These are phyloP conservation scores for Baffinella frigidus DNA, from an alignment of 208 protist genomes.

Conservation along the genomic window DNA sequence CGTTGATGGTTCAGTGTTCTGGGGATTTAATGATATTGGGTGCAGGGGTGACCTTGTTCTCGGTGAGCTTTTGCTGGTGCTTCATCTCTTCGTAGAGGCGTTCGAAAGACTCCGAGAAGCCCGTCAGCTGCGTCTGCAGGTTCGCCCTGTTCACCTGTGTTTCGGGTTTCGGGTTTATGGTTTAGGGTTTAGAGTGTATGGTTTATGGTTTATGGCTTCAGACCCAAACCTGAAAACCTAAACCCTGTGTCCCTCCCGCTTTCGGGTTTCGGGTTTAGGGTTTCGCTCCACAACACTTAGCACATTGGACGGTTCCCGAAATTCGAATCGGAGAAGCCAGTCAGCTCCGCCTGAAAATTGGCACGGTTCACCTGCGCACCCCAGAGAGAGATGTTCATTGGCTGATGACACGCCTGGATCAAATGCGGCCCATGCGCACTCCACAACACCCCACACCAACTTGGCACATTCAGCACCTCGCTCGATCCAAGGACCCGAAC, in stretches of 20 bases:
- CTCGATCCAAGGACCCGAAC: no score
- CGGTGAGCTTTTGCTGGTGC: slow-evolving; percentile 22
- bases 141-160: not conserved
- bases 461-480: no score
- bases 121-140: not conserved
- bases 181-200: not conserved
- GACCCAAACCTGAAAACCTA: not conserved
- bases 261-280: no score
- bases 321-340: not conserved
- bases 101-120: not conserved
- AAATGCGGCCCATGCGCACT: no score
- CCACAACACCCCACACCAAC: no score
- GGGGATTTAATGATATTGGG: no score
- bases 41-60: no score
- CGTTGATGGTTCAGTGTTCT: no score
- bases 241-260: not conserved
- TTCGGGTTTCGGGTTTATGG: not conserved
- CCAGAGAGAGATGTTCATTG: no score
- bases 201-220: not conserved
- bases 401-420: no score
- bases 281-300: not conserved
- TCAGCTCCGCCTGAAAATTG: slow-evolving; percentile 5
- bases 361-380: slow-evolving; percentile 18
- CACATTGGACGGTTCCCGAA: not conserved
- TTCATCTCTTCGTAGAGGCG: slow-evolving; percentile 38